Conservation (phyloP, 768 basidiomycete genomes). For the Phlegmacium glaucopus region DNA sequence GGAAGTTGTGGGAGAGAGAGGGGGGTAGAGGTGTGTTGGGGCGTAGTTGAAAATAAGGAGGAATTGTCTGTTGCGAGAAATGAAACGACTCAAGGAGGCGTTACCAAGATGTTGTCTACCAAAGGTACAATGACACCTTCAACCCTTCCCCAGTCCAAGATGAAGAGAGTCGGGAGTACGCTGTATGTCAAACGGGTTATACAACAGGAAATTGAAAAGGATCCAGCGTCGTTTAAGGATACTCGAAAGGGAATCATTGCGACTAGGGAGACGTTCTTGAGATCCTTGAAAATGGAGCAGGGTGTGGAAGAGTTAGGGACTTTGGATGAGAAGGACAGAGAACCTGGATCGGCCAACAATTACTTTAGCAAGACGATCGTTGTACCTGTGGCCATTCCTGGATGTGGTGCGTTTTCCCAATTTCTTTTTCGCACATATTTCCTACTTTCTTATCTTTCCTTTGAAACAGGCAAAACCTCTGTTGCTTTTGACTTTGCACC, state of each 20-base stretch:
- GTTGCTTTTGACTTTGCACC: too few species aligned
- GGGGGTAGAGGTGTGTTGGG: too few species aligned
- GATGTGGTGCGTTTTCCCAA: conserved; percentile 27
- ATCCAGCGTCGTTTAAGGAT: conserved; percentile 63
- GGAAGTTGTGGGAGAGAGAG: too few species aligned
- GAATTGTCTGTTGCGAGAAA: too few species aligned
- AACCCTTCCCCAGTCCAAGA: conserved; percentile 57
- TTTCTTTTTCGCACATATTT: conserved; percentile 44
- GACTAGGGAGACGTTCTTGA: too few species aligned
- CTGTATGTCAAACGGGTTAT: conserved; percentile 84
- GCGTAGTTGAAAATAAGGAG: too few species aligned
- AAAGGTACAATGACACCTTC: conserved; percentile 23
- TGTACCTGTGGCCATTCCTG: conserved; percentile 91
- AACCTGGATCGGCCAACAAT: conserved; percentile 29
- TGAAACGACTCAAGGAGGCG: too few species aligned
- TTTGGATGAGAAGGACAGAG: conserved; percentile 29
- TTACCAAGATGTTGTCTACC: conserved; percentile 66
- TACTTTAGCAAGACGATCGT: conserved; percentile 74
- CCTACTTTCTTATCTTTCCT: conserved; percentile 81
- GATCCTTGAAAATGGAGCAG: conserved; percentile 65
- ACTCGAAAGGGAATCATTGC: conserved; percentile 83
- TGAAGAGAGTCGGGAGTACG: conserved; percentile 74
- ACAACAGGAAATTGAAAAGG: conserved; percentile 61
- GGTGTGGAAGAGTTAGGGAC: too few species aligned
- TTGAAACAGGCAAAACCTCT: conserved; percentile 92